These are phyloP conservation scores for Anacardium occidentale DNA, from an alignment of 345 rosid species.

Conservation along the genomic window DNA sequence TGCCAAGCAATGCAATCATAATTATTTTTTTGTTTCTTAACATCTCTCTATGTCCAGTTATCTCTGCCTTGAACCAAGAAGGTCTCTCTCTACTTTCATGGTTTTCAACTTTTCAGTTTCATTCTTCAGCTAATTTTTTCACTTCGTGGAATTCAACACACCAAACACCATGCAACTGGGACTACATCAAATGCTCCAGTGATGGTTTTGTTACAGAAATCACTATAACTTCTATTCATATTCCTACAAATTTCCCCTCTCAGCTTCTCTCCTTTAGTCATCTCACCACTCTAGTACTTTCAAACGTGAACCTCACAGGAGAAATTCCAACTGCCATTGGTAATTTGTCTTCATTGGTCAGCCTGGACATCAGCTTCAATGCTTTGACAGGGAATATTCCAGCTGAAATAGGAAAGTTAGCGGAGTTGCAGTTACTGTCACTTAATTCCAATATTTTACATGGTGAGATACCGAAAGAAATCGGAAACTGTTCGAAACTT, in stretches of 20 bases:
- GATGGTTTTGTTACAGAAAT: slow-evolving; percentile 47
- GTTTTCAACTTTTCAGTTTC: slow-evolving; percentile 58
- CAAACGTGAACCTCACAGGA: slow-evolving; percentile 53
- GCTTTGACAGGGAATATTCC: slow-evolving; percentile 51
- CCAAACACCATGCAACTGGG: slow-evolving; percentile 64
- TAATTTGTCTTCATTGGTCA: slow-evolving; percentile 46
- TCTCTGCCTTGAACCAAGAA: slow-evolving; percentile 59
- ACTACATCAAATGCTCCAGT: slow-evolving; percentile 45
- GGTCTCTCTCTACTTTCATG: slow-evolving; percentile 68
- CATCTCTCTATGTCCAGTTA: slow-evolving; percentile 41
- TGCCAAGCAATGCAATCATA: slow-evolving; percentile 49
- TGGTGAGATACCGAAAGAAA: slow-evolving; percentile 49
- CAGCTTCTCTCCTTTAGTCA: slow-evolving; percentile 44
- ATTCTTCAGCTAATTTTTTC: slow-evolving; percentile 49
- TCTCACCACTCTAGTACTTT: slow-evolving; percentile 48
- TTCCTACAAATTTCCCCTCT: slow-evolving; percentile 48
- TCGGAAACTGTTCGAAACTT: slow-evolving; percentile 53
- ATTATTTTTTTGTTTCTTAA: slow-evolving; percentile 45
- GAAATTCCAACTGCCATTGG: slow-evolving; percentile 49
- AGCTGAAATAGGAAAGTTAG: slow-evolving; percentile 44
- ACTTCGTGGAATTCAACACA: slow-evolving; percentile 63
- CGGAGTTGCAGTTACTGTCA: slow-evolving; percentile 34
- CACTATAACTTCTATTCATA: slow-evolving; percentile 34
- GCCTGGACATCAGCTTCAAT: slow-evolving; percentile 63
- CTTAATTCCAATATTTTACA: slow-evolving; percentile 47